Percentiles rank a stretch among this genome's conserved stretches.
These are phyloP conservation scores for Aspergillus ibericus DNA, from an alignment of 2,329 filamentous ascomycete species.

Conservation along the genomic window DNA sequence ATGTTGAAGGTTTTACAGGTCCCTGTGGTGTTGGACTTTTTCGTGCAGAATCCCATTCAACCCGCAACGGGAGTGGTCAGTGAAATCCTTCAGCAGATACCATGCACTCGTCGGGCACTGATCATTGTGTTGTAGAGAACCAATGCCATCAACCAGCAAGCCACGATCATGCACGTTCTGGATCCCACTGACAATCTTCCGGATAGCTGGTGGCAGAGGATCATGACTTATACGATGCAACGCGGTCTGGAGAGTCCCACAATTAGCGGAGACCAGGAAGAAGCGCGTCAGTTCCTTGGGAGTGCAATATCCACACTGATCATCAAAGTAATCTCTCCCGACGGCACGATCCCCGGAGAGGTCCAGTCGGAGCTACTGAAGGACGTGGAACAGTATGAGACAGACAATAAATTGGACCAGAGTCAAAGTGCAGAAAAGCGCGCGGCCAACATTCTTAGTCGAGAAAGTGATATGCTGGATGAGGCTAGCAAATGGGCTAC, in stretches of 20 bases:
- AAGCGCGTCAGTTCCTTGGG: neutral
- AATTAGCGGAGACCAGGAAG: neutral
- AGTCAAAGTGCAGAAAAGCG: neutral
- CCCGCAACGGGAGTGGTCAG: too few relatives aligned
- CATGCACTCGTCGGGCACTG: too few relatives aligned
- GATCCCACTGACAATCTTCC: too few relatives aligned
- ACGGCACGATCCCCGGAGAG: neutral
- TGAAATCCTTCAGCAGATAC: too few relatives aligned
- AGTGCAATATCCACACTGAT: neutral
- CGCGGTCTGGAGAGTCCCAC: neutral
- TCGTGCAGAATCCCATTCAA: too few relatives aligned
- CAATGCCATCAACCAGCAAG: too few relatives aligned
- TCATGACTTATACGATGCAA: neutral
- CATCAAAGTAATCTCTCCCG: neutral
- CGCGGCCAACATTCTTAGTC: neutral
- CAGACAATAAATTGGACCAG: neutral
- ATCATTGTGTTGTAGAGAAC: too few relatives aligned
- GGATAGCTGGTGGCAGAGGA: too few relatives aligned
- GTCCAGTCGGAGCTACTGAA: neutral
- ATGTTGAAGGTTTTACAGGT: neutral
- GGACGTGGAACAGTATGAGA: neutral
- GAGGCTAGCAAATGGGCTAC: neutral
- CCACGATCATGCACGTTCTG: too few relatives aligned
- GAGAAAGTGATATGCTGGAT: neutral
- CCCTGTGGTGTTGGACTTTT: neutral